These are phyloP conservation scores for Hymenoscyphus fraxineus DNA, from an alignment of 2,329 filamentous ascomycete species.

Conservation along the genomic window DNA sequence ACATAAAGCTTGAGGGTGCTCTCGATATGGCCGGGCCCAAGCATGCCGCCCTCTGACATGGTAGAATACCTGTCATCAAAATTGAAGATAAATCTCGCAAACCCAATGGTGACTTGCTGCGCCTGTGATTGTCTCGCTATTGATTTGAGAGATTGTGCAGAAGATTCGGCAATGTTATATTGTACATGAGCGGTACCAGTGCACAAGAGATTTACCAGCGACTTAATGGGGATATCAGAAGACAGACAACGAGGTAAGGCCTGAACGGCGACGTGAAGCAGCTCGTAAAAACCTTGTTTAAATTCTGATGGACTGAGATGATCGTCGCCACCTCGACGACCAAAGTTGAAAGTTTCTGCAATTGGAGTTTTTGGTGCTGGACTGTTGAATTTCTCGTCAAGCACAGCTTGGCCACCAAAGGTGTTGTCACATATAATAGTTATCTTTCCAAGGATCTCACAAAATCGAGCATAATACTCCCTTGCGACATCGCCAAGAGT, in stretches of 20 bases:
- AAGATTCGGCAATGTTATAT: conserved; percentile 85
- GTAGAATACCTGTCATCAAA: conserved; percentile 97
- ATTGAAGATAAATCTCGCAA: conserved; percentile 96
- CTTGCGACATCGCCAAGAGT: conserved; percentile 71
- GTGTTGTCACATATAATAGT: conserved; percentile 95
- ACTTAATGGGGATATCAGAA: conserved; percentile 85
- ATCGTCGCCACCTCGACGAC: conserved; percentile 82
- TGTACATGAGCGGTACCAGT: conserved; percentile 96
- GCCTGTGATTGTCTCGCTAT: conserved; percentile 92
- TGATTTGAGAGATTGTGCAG: conserved; percentile 87
- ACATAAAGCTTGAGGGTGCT: conserved; percentile 90
- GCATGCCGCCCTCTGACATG: conserved; percentile 96
- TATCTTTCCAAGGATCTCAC: conserved; percentile 91
- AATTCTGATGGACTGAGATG: conserved; percentile 69
- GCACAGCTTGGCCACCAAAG: conserved; percentile 89
- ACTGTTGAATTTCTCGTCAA: conserved; percentile 91
- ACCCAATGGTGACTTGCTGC: conserved; percentile 93
- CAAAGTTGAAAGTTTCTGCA: conserved; percentile 88
- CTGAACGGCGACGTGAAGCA: conserved; percentile 92
- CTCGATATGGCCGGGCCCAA: conserved; percentile 91
- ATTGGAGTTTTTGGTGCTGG: conserved; percentile 92
- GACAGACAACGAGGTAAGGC: conserved; percentile 92
- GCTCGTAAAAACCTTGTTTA: conserved; percentile 91
- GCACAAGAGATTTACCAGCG: conserved; percentile 88
- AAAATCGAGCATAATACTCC: conserved; percentile 87